Base-by-base conservation (phyloP, 2,329 filamentous ascomycete genomes). In the Calonectria henricotiae region DNA sequence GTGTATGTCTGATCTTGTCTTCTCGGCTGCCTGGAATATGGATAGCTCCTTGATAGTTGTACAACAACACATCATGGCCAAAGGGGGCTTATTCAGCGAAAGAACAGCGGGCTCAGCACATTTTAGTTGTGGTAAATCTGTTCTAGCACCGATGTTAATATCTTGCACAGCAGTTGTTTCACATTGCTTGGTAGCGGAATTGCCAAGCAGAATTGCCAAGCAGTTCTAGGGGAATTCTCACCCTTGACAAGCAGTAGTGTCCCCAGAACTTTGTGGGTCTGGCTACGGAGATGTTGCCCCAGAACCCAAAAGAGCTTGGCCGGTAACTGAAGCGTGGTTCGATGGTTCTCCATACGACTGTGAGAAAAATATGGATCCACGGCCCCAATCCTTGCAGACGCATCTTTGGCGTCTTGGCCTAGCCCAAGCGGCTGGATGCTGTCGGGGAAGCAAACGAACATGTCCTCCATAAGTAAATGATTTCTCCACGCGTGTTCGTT, bases 321-420 rank as follows among this genome's bases (percentile, higher is more conserved):
- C n/a, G 49, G 17, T 37, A 11, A 15, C 49, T 4, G 9, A 2
- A n/a, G 17, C 13, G 30, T 55, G 49, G 30, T 55, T 55, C 49
- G 49, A 55, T 55, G 30, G 23, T 55, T 37, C 49, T 55, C 49
- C 49, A 55, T 37, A 35, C 17, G 11, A 35, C 11, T n/a, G 30
- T 13, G 9, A 49, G 49, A 30, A 13, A 55, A 55, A 37, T 37
- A 55, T 55, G 49, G 49, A 55, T 20, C 49, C 37, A 35, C 9
- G 32, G 32, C 49, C 49, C n/a, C 9, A 23, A 55, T 55, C 49
- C 49, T 23, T 37, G 49, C 46, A 37, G 30, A 23, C 32, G 30
- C 30, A 12, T 15, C 30, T 37, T 8, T 17, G 41, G 41, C 17
- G 8, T 44, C 41, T 44, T 44, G 41, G 41, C 41, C 41, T 5